phyloP scores from a whole-genome alignment of 2,329 filamentous ascomycete genomes.

The Hypoxylon sp. region DNA sequence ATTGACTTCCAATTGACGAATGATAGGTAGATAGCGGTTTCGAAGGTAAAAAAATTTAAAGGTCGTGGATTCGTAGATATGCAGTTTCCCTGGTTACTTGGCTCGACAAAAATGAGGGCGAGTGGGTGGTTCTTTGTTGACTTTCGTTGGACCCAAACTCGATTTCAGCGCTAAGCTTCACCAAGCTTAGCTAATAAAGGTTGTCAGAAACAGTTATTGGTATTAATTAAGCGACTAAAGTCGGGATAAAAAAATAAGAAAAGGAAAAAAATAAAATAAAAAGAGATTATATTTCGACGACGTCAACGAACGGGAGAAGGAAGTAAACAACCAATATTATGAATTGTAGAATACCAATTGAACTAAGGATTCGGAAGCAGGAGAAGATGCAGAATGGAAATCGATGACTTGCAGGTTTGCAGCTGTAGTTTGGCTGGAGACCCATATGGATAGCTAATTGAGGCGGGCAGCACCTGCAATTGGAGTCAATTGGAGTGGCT shows the following conservation, averaged over 20 bases:
- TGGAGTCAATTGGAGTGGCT: too few species aligned
- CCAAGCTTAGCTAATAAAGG: slow-evolving; percentile 8
- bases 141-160: slow-evolving; percentile 19
- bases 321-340: slow-evolving; percentile 26
- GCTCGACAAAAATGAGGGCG: slow-evolving; percentile 3
- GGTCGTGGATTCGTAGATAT: background rate
- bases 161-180: slow-evolving; percentile 11
- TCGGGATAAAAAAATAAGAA: too few species aligned
- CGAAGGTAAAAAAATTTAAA: slow-evolving; percentile 7
- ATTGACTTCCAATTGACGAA: background rate
- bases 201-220: slow-evolving; percentile 16
- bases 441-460: slow-evolving; percentile 24
- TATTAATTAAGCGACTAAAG: slow-evolving; percentile 12
- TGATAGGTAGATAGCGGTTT: slow-evolving; percentile 1
- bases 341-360: slow-evolving; percentile 30
- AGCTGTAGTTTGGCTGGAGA: slow-evolving; percentile 15
- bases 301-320: slow-evolving; percentile 31
- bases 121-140: slow-evolving; percentile 25
- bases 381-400: slow-evolving; percentile 32
- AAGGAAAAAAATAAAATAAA: slow-evolving; percentile 17
- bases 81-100: slow-evolving; percentile 13
- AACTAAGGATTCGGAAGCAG: slow-evolving; percentile 31
- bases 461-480: slow-evolving; percentile 28
- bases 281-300: slow-evolving; percentile 13
- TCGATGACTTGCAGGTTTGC: slow-evolving; percentile 36